A percentile compares a stretch with the other conserved stretches of the same genome.
phyloP scores from a whole-genome alignment of 352 stramenopile species.

The Thraustochytrium sp. region DNA sequence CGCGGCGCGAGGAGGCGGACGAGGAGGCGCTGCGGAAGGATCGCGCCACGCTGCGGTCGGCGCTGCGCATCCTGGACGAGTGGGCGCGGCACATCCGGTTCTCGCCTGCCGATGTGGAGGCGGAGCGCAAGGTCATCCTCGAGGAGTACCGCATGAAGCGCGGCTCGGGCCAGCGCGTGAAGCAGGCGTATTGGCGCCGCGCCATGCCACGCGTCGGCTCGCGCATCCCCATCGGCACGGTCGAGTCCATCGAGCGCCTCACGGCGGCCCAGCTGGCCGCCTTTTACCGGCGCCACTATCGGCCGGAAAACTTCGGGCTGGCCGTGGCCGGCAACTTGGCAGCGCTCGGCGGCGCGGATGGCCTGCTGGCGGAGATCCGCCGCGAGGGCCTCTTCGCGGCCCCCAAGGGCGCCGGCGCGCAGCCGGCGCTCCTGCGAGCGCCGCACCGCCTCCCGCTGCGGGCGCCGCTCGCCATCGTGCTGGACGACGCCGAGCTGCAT shows the following conservation, averaged over 20 bases:
- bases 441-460: background rate
- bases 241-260: background rate
- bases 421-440: background rate
- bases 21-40: background rate
- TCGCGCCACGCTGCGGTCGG: background rate
- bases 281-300: background rate
- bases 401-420: background rate
- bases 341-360: background rate
- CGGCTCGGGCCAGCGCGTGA: background rate
- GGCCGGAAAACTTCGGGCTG: background rate
- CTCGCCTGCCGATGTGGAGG: constrained; percentile 21
- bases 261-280: background rate
- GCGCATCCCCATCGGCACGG: constrained; percentile 27
- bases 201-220: background rate
- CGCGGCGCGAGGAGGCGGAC: background rate
- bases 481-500: background rate
- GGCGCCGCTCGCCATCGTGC: background rate
- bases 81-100: constrained; percentile 17
- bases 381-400: background rate
- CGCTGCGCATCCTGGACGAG: constrained; percentile 21
- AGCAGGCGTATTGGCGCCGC: background rate
- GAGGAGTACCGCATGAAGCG: constrained; percentile 40
- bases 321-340: background rate
- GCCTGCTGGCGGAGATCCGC: background rate
- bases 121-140: constrained; percentile 38